phyloP scores from a whole-genome alignment of 2,329 filamentous ascomycete genomes.

The Xylariaceae sp. region DNA sequence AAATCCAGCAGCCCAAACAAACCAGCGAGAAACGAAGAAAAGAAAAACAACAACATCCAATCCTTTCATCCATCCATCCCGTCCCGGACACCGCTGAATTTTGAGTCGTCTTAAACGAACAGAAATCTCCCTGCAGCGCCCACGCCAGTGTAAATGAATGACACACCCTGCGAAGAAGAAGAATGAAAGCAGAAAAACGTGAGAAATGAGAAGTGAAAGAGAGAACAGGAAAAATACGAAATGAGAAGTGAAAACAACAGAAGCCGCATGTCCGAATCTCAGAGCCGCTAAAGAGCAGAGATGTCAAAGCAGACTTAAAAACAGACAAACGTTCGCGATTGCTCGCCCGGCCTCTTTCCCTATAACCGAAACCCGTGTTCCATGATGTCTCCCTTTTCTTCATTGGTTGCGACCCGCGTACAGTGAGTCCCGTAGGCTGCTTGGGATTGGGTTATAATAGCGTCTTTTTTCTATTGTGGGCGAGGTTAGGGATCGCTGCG shows the following conservation, averaged over 20 bases:
- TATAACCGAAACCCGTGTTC: conserved; percentile 18
- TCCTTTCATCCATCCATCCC: background rate
- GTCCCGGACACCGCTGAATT: conserved; percentile 9
- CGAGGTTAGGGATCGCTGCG: background rate
- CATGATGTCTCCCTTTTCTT: conserved; percentile 11
- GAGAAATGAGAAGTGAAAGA: background rate
- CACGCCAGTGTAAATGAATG: conserved; percentile 6
- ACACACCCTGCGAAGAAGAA: conserved; percentile 2
- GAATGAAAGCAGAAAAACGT: background rate
- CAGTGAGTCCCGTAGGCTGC: no score
- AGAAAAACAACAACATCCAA: no score
- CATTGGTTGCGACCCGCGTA: background rate
- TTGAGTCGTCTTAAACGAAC: background rate
- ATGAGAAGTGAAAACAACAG: background rate
- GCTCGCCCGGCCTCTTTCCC: conserved; percentile 27
- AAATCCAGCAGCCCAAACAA: background rate
- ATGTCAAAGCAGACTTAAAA: conserved; percentile 5
- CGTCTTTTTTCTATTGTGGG: conserved; percentile 4
- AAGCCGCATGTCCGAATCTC: background rate
- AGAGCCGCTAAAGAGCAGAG: background rate
- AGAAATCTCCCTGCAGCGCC: conserved; percentile 8
- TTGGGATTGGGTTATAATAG: background rate
- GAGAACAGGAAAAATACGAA: background rate
- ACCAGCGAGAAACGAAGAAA: conserved; percentile 7
- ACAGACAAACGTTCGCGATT: conserved; percentile 23